Evolutionary conservation across 192 early-diverging fungal species (phyloP).

Genomic region (Pilobolus umbonatus): DNA sequence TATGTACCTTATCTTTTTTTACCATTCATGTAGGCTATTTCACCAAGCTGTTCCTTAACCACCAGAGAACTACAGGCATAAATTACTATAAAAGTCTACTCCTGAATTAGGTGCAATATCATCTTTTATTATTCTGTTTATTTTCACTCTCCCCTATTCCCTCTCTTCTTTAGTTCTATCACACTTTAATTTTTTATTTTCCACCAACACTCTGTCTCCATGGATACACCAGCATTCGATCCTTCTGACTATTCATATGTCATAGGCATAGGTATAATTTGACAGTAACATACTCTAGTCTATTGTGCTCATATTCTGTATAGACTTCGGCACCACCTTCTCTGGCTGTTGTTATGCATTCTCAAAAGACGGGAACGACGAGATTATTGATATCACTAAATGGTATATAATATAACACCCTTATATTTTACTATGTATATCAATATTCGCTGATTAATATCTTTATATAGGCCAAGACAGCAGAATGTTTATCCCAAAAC

Average conservation of each 20-base stretch:
- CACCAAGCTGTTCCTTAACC: too few species aligned
- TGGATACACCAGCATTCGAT: conserved; percentile 24
- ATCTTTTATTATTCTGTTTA: too few species aligned
- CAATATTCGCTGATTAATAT: neutral
- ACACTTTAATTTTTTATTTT: too few species aligned
- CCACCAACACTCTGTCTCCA: too few species aligned
- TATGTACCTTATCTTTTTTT: too few species aligned
- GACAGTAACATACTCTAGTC: neutral
- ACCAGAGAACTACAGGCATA: too few species aligned
- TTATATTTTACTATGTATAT: neutral
- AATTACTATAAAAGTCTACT: too few species aligned
- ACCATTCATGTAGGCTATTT: too few species aligned
- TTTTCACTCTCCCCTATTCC: too few species aligned
- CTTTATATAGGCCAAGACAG: conserved; percentile 35
- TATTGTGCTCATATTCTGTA: neutral
- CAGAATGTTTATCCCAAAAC: conserved; percentile 40
- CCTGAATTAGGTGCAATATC: too few species aligned
- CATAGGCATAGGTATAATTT: conserved; percentile 32
- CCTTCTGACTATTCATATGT: conserved; percentile 30
- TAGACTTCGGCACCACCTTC: conserved; percentile 43
- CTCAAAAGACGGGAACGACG: conserved; percentile 35
- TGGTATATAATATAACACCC: conserved; percentile 30
- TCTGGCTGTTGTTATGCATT: conserved; percentile 46
- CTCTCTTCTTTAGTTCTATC: too few species aligned
- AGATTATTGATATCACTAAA: conserved; percentile 44